Conservation (phyloP, 495 filamentous ascomycete genomes). For the Hypoxylon lenormandii region DNA sequence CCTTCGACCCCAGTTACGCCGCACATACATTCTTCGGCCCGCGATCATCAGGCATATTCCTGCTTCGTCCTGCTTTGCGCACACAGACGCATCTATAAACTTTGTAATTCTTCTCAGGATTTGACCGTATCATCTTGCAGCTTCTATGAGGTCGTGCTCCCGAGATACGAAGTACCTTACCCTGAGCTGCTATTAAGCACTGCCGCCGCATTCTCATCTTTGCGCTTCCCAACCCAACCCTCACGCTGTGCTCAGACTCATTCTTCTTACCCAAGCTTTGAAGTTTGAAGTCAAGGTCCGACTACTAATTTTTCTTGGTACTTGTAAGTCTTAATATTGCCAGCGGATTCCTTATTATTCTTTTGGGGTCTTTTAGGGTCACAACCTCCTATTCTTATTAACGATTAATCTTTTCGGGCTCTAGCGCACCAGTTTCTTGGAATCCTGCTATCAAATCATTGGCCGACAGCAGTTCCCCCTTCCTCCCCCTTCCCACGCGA, state of each 20-base stretch:
- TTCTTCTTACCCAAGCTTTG: neutral
- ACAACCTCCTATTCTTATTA: constrained; percentile 26
- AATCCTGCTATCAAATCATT: constrained; percentile 22
- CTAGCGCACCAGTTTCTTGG: constrained; percentile 31
- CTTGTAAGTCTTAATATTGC: constrained; percentile 39
- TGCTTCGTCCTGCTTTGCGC: constrained; percentile 12
- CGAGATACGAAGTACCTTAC: constrained; percentile 16
- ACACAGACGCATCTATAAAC: neutral
- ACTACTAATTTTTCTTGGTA: constrained; percentile 13
- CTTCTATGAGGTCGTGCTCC: constrained; percentile 16
- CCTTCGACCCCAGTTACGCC: constrained; percentile 11
- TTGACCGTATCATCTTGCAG: constrained; percentile 31
- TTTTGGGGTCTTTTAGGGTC: constrained; percentile 12
- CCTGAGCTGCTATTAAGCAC: constrained; percentile 13
- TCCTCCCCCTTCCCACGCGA: constrained; percentile 42
- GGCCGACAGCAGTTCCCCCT: constrained; percentile 24
- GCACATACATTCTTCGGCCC: constrained; percentile 17
- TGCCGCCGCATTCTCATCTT: constrained; percentile 13
- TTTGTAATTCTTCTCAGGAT: constrained; percentile 28
- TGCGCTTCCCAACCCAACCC: constrained; percentile 8
- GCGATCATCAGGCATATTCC: constrained; percentile 27
- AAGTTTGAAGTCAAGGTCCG: neutral
- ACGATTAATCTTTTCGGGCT: constrained; percentile 21
- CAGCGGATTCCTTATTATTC: constrained; percentile 14
- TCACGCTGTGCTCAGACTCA: constrained; percentile 18